phyloP scores from a whole-genome alignment of 192 early-diverging fungal genomes.

The Chytriomyces sp. region DNA sequence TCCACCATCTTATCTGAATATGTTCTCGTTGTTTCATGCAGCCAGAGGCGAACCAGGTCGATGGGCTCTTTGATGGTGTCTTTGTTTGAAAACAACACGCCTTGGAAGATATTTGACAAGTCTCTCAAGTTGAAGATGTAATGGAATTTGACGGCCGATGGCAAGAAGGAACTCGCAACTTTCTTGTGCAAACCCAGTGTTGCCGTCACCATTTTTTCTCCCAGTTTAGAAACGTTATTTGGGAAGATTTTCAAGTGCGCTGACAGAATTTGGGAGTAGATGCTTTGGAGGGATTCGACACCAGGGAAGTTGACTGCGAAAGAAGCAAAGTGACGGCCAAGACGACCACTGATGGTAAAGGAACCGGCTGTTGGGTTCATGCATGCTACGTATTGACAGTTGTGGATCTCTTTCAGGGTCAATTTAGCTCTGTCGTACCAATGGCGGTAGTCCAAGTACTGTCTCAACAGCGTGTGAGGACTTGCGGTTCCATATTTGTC shows the following conservation, averaged over 20 bases:
- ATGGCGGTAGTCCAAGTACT: conserved; percentile 66
- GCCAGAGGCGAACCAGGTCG: conserved; percentile 60
- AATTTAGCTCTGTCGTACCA: conserved; percentile 70
- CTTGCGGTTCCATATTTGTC: conserved; percentile 71
- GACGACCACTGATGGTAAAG: conserved; percentile 61
- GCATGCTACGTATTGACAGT: conserved; percentile 68
- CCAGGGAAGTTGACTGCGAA: conserved; percentile 70
- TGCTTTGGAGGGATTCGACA: conserved; percentile 61
- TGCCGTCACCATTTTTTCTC: conserved; percentile 61
- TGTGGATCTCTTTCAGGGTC: conserved; percentile 73
- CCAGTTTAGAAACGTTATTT: conserved; percentile 55
- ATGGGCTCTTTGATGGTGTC: conserved; percentile 64
- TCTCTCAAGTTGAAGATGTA: conserved; percentile 72
- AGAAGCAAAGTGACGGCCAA: conserved; percentile 67
- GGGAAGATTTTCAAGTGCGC: conserved; percentile 65
- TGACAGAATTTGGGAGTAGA: conserved; percentile 62
- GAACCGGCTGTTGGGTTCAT: conserved; percentile 73
- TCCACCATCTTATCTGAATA: conserved; percentile 70
- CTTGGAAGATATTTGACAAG: conserved; percentile 69
- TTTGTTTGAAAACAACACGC: conserved; percentile 64
- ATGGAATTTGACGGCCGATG: conserved; percentile 70
- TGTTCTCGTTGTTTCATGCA: conserved; percentile 63
- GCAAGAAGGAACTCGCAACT: conserved; percentile 59
- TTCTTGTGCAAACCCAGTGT: conserved; percentile 65
- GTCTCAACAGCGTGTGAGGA: conserved; percentile 65